These are phyloP conservation scores for Pyronema domesticum DNA, from an alignment of 495 filamentous ascomycete genomes.

Conservation along the genomic window DNA sequence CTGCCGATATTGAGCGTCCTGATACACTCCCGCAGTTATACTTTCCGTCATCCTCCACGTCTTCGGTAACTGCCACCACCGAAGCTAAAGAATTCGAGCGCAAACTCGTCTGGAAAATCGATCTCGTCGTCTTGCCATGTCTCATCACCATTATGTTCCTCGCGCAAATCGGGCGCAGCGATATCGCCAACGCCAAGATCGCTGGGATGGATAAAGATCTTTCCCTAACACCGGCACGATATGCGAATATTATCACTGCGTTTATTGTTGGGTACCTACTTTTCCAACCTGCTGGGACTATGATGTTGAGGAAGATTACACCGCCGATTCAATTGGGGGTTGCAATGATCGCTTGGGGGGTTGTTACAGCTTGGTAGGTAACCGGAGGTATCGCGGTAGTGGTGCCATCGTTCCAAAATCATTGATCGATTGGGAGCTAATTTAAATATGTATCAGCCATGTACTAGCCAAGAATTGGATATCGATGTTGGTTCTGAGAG, in stretches of 20 bases:
- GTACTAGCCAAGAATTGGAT: background rate
- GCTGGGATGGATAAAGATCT: conserved; percentile 5
- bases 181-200: conserved; percentile 6
- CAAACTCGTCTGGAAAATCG: background rate
- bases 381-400: background rate
- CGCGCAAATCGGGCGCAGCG: background rate
- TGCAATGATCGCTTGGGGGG: background rate
- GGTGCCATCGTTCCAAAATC: background rate
- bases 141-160: background rate
- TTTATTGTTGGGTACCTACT: conserved; percentile 1
- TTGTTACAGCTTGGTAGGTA: background rate
- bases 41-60: too few relatives aligned
- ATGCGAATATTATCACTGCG: conserved; percentile 1
- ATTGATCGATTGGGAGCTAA: background rate
- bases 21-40: too few relatives aligned
- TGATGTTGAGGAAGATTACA: background rate
- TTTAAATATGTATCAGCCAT: background rate
- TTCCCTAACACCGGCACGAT: background rate
- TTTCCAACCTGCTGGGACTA: conserved; percentile 6
- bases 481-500: background rate
- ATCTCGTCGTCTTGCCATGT: background rate
- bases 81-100: background rate
- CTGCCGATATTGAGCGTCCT: too few relatives aligned
- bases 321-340: background rate
- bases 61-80: too few relatives aligned